Percentiles rank a stretch among this genome's conserved stretches.
Conservation (phyloP, 495 filamentous ascomycete genomes). For the Trichoderma parareesei region DNA sequence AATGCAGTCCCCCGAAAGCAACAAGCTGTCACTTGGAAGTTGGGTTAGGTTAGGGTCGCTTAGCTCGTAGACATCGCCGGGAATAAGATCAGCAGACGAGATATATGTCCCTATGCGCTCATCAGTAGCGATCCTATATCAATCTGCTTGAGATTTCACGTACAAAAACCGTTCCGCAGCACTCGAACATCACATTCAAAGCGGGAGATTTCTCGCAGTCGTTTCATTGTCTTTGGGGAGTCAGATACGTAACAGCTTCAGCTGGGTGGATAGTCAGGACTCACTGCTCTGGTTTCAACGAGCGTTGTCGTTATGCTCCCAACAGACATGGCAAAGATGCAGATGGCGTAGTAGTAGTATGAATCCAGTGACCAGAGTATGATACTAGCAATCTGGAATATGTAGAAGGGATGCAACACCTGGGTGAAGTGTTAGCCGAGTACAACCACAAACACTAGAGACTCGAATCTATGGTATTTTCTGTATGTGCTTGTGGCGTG, state of each 20-base stretch:
- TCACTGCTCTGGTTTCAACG: constrained; percentile 78
- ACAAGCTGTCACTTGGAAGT: constrained; percentile 86
- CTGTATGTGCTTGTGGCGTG: too few relatives aligned
- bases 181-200: constrained; percentile 96
- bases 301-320: constrained; percentile 86
- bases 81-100: constrained; percentile 78
- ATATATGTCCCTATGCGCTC: constrained; percentile 66
- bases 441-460: neutral
- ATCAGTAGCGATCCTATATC: constrained; percentile 12
- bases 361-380: constrained; percentile 90
- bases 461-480: neutral
- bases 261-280: constrained; percentile 19
- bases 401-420: constrained; percentile 94
- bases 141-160: constrained; percentile 21
- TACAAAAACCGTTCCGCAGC: constrained; percentile 89
- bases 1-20: constrained; percentile 92
- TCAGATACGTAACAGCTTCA: constrained; percentile 14
- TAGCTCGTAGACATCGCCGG: constrained; percentile 94
- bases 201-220: constrained; percentile 82
- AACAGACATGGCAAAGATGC: constrained; percentile 91
- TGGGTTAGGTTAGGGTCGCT: constrained; percentile 92
- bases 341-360: constrained; percentile 95
- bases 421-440: constrained; percentile 1
- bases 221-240: constrained; percentile 67
- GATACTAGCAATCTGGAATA: constrained; percentile 94